phyloP scores from a whole-genome alignment of 768 basidiomycete species.

The Russula compacta region DNA sequence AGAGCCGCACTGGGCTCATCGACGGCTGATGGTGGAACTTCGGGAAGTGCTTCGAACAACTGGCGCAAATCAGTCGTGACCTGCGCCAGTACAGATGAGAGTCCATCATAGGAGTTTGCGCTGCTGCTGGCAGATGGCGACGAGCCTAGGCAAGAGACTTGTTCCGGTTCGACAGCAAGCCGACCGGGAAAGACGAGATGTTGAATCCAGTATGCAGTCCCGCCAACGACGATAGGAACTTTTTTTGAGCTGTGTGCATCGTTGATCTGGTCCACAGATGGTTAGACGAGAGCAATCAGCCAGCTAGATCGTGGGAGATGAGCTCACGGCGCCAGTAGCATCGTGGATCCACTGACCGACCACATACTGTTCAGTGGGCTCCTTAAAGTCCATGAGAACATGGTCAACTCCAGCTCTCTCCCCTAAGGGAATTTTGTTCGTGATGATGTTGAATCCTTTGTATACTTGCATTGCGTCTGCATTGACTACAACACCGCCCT shows the following conservation, averaged over 20 bases:
- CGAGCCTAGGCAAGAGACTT: background rate
- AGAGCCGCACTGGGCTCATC: conserved; percentile 48
- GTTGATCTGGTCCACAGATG: conserved; percentile 46
- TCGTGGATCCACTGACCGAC: conserved; percentile 86
- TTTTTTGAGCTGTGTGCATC: conserved; percentile 53
- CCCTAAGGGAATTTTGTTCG: conserved; percentile 77
- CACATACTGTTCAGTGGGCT: conserved; percentile 79
- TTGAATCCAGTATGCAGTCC: conserved; percentile 96
- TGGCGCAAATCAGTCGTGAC: conserved; percentile 40
- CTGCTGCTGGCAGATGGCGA: conserved; percentile 8
- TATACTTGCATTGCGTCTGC: conserved; percentile 99
- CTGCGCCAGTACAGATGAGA: conserved; percentile 34
- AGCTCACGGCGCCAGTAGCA: conserved; percentile 63
- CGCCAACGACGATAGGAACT: conserved; percentile 88
- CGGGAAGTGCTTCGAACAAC: conserved; percentile 51
- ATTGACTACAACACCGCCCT: conserved; percentile 74
- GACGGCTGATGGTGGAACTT: conserved; percentile 47
- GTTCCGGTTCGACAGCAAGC: conserved; percentile 31
- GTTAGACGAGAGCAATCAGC: background rate
- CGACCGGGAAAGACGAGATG: conserved; percentile 87
- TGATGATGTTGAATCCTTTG: conserved; percentile 82
- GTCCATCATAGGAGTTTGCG: conserved; percentile 19
- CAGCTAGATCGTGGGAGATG: background rate
- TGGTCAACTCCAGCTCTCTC: conserved; percentile 82
- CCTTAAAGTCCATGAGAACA: conserved; percentile 80